phyloP scores from a whole-genome alignment of 495 filamentous ascomycete species.

The Aspergillus funiculosus region DNA sequence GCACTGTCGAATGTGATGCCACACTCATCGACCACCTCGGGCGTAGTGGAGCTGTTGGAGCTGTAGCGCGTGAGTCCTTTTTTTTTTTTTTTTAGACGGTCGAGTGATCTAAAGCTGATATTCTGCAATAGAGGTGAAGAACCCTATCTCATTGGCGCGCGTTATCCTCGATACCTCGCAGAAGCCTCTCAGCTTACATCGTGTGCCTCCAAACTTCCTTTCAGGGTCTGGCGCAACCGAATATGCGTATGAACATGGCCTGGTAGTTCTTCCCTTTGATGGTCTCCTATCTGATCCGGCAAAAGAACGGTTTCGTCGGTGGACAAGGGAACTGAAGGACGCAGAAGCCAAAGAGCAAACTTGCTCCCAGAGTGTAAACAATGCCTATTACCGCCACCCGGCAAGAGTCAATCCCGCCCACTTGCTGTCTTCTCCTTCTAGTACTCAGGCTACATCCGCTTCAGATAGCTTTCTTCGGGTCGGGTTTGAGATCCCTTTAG shows the following conservation, averaged over 20 bases:
- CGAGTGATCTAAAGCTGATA: conserved; percentile 2
- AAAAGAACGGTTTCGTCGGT: conserved; percentile 64
- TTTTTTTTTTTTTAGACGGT: background rate
- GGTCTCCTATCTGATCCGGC: conserved; percentile 67
- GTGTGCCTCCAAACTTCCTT: conserved; percentile 89
- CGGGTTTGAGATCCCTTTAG: background rate
- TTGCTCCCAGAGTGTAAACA: conserved; percentile 11
- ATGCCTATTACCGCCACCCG: conserved; percentile 18
- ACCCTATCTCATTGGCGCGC: conserved; percentile 84
- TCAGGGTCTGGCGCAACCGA: conserved; percentile 76
- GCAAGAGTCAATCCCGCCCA: conserved; percentile 11
- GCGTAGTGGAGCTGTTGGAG: conserved; percentile 87
- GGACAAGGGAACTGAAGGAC: conserved; percentile 66
- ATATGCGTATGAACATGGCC: conserved; percentile 73
- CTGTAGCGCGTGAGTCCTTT: conserved; percentile 67
- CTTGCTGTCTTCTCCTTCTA: conserved; percentile 13
- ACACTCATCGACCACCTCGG: conserved; percentile 86
- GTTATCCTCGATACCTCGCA: conserved; percentile 70
- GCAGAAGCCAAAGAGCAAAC: conserved; percentile 30
- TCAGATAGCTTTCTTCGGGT: conserved; percentile 2
- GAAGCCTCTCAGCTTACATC: conserved; percentile 65
- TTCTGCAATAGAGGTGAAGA: conserved; percentile 65
- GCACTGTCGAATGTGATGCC: conserved; percentile 89
- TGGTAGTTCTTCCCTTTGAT: conserved; percentile 65
- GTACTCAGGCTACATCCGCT: conserved; percentile 3